phyloP scores from a whole-genome alignment of 2,329 filamentous ascomycete species.

The Verticillium longisporum region DNA sequence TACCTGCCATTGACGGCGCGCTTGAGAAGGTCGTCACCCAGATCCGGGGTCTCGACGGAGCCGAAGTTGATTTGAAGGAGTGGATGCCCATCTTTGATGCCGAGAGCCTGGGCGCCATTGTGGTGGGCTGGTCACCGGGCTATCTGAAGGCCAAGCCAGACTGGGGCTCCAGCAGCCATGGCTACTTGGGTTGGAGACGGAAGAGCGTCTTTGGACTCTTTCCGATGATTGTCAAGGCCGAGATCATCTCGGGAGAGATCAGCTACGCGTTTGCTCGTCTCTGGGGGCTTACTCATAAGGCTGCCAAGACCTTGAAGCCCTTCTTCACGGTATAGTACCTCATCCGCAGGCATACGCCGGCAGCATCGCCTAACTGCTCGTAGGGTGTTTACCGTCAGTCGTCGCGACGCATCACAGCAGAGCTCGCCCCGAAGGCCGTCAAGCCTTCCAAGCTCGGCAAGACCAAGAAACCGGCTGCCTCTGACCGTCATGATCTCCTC shows the following conservation, averaged over 20 bases:
- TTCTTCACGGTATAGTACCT: slow-evolving; percentile 38
- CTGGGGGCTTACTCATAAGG: slow-evolving; percentile 39
- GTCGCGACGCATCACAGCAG: slow-evolving; percentile 23
- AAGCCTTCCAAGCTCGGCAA: slow-evolving; percentile 16
- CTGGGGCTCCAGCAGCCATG: slow-evolving; percentile 37
- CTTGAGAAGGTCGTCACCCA: slow-evolving; percentile 26
- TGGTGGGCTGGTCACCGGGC: slow-evolving; percentile 45
- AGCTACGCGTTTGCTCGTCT: slow-evolving; percentile 31
- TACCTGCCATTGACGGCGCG: slow-evolving; percentile 32
- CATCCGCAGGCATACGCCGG: neutral
- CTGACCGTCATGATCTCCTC: slow-evolving; percentile 32
- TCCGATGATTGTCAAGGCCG: slow-evolving; percentile 30
- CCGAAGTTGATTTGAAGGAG: slow-evolving; percentile 39
- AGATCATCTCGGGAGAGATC: slow-evolving; percentile 26
- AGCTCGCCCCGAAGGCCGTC: slow-evolving; percentile 14
- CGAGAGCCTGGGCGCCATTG: slow-evolving; percentile 41
- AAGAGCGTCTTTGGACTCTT: slow-evolving; percentile 48
- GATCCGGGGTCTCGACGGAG: slow-evolving; percentile 27
- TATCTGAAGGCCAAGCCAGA: slow-evolving; percentile 37
- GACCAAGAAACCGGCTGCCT: slow-evolving; percentile 14
- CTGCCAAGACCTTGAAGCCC: slow-evolving; percentile 33
- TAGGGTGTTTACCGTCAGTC: slow-evolving; percentile 17
- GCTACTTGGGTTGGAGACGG: slow-evolving; percentile 43
- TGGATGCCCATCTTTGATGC: slow-evolving; percentile 52
- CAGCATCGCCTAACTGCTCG: neutral